Conservation (phyloP, 2,329 filamentous ascomycete species). For the Fusarium agapanthi region DNA sequence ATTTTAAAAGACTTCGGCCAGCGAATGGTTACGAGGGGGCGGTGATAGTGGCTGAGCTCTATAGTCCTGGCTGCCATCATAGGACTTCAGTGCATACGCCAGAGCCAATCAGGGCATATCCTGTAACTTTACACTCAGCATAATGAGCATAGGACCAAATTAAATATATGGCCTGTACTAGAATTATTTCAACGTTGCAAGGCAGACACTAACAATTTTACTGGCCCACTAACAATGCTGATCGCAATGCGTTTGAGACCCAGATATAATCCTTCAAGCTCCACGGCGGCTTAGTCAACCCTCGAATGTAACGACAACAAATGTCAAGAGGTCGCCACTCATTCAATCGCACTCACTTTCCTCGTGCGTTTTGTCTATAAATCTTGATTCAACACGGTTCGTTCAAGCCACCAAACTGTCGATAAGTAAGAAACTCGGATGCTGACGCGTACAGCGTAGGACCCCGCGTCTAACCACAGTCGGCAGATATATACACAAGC, state of each 20-base stretch:
- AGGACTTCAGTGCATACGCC: neutral
- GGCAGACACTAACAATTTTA: neutral
- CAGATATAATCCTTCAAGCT: neutral
- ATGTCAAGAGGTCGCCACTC: neutral
- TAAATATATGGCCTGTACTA: rapidly evolving
- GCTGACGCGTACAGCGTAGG: neutral
- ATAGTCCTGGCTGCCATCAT: neutral
- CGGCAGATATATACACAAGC: too few species aligned
- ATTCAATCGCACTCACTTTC: neutral
- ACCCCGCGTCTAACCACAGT: neutral
- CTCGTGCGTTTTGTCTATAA: rapidly evolving
- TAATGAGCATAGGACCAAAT: neutral
- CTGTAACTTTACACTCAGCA: neutral
- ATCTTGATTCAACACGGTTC: neutral
- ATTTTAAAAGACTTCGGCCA: neutral
- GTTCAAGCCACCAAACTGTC: neutral
- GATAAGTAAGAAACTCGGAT: neutral
- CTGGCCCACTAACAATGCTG: neutral
- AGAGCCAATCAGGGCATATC: neutral
- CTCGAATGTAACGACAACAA: neutral
- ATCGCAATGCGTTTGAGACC: neutral
- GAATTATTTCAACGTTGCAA: neutral
- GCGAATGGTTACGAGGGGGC: neutral
- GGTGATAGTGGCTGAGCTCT: neutral
- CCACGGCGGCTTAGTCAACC: slow-evolving; percentile 3